Evolutionary conservation across 257 asterid species (phyloP).

Genomic region (Solanum lycopersicoides): DNA sequence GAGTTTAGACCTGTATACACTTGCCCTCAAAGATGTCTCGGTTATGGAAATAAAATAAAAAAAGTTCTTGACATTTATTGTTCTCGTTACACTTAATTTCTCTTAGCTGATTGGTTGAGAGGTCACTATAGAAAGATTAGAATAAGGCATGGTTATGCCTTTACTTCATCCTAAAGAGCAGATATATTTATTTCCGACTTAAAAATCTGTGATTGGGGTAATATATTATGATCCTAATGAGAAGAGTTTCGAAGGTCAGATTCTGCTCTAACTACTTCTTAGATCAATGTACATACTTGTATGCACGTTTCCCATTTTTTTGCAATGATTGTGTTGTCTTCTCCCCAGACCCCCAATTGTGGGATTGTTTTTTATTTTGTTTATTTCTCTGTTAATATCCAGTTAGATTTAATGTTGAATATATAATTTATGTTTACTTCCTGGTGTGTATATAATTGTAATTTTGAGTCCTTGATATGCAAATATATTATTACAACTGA

Average conservation of each 20-base stretch:
- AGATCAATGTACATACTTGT: neutral
- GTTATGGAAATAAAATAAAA: neutral
- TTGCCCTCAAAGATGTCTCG: neutral
- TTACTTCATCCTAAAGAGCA: neutral
- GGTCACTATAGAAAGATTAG: neutral
- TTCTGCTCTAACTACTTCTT: neutral
- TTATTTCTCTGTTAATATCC: neutral
- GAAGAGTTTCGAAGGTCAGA: neutral
- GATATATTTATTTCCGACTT: neutral
- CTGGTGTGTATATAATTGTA: neutral
- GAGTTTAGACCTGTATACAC: neutral
- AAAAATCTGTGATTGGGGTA: neutral
- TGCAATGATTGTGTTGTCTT: neutral
- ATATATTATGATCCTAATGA: neutral
- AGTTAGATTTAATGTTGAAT: neutral
- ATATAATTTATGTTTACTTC: neutral
- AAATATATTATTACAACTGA: neutral
- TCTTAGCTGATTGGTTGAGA: neutral
- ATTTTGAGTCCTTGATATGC: neutral
- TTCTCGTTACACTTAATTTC: neutral
- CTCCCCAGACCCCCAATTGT: neutral
- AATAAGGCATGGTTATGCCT: neutral
- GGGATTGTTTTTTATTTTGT: too few relatives aligned
- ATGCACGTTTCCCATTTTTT: neutral
- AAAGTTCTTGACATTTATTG: neutral